A percentile compares a stretch with the other conserved stretches of the same genome.
Evolutionary conservation across 2,329 filamentous ascomycete genomes (phyloP).

Genomic region (Aspergillus flavus): DNA sequence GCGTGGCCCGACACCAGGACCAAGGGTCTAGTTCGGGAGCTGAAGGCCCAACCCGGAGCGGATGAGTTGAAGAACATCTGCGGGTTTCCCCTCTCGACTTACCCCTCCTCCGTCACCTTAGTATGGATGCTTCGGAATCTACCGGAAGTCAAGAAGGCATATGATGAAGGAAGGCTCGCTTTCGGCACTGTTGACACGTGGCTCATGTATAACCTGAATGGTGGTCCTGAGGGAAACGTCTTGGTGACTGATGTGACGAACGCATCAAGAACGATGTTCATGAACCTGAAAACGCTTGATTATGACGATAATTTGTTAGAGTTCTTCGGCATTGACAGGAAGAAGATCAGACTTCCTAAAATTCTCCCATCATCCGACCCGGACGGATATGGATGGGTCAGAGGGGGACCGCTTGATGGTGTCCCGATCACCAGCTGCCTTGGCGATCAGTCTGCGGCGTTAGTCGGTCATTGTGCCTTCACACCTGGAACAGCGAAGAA

Average conservation of each 20-base stretch:
- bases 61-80: slow-evolving; percentile 71
- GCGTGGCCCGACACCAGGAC: slow-evolving; percentile 91
- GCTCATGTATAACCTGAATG: slow-evolving; percentile 81
- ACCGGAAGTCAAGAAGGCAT: slow-evolving; percentile 69
- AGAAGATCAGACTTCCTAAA: slow-evolving; percentile 74
- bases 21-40: slow-evolving; percentile 71
- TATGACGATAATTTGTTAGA: slow-evolving; percentile 77
- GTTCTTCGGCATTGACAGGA: slow-evolving; percentile 76
- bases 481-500: slow-evolving; percentile 82
- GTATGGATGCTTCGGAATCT: slow-evolving; percentile 78
- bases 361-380: slow-evolving; percentile 80
- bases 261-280: slow-evolving; percentile 90
- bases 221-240: slow-evolving; percentile 65
- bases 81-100: slow-evolving; percentile 83
- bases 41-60: slow-evolving; percentile 68
- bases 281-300: slow-evolving; percentile 78
- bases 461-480: slow-evolving; percentile 86
- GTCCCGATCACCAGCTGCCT: slow-evolving; percentile 79
- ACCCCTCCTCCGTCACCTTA: slow-evolving; percentile 83
- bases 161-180: slow-evolving; percentile 73
- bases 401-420: slow-evolving; percentile 67
- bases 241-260: slow-evolving; percentile 87
- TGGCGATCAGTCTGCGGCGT: slow-evolving; percentile 82
- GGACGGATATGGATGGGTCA: slow-evolving; percentile 70
- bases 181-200: slow-evolving; percentile 90